Percentiles rank a stretch among this genome's conserved stretches.
Evolutionary conservation across 257 asterid species (phyloP).

Genomic region (Orobanche coerulescens): DNA sequence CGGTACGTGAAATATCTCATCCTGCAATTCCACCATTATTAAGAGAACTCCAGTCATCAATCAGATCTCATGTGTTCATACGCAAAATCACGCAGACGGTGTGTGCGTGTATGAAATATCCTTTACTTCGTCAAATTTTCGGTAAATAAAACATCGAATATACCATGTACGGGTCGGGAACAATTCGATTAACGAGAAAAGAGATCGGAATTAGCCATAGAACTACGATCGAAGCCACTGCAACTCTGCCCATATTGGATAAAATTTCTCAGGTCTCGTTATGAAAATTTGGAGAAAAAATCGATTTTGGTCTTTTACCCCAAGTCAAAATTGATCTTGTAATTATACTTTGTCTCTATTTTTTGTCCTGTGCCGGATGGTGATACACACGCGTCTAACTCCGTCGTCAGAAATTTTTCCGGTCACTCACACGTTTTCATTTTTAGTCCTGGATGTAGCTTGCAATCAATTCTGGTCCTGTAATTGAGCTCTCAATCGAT

Average conservation of each 20-base stretch:
- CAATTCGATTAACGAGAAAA: slow-evolving; percentile 62
- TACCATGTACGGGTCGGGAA: slow-evolving; percentile 92
- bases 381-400: too few relatives aligned
- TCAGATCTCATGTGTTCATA: background rate
- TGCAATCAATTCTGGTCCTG: too few relatives aligned
- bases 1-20: slow-evolving; percentile 90
- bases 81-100: background rate
- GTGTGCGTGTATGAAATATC: background rate
- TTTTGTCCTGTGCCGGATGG: too few relatives aligned
- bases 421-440: too few relatives aligned
- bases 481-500: too few relatives aligned
- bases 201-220: slow-evolving; percentile 61
- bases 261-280: background rate
- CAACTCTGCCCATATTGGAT: slow-evolving; percentile 53
- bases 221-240: slow-evolving; percentile 41
- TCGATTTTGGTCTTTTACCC: too few relatives aligned
- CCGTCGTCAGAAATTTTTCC: too few relatives aligned
- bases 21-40: slow-evolving; percentile 41
- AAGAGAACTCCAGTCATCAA: slow-evolving; percentile 7
- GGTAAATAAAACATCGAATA: background rate
- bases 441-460: too few relatives aligned
- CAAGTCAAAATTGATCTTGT: too few relatives aligned
- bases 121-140: background rate
- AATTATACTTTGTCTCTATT: too few relatives aligned
- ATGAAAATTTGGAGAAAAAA: background rate